These are phyloP conservation scores for Globisporangium mamillatum DNA, from an alignment of 352 stramenopile genomes.

Conservation along the genomic window DNA sequence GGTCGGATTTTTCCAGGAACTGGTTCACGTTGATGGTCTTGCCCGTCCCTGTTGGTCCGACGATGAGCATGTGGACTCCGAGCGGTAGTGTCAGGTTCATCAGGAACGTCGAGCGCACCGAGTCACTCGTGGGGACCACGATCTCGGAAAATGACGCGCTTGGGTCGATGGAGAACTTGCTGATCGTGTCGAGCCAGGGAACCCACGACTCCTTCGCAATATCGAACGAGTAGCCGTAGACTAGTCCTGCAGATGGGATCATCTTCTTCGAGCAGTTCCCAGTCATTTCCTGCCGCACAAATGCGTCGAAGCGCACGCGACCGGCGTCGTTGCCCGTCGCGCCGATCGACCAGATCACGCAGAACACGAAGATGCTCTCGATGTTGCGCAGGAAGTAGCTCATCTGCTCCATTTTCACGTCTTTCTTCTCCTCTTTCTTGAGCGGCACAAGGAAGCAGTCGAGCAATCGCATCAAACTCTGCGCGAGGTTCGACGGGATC, in stretches of 20 bases:
- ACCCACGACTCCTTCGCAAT: constrained; percentile 78
- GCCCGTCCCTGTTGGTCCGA: constrained; percentile 92
- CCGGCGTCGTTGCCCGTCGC: constrained; percentile 88
- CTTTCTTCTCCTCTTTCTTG: constrained; percentile 86
- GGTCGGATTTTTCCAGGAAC: constrained; percentile 85
- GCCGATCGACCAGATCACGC: constrained; percentile 90
- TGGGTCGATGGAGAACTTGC: constrained; percentile 66
- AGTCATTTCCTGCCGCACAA: constrained; percentile 80
- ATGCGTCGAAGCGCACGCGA: constrained; percentile 83
- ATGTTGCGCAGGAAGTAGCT: constrained; percentile 71
- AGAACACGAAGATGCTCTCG: constrained; percentile 91
- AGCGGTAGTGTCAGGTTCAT: constrained; percentile 84
- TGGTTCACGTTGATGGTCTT: constrained; percentile 95
- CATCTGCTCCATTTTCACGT: constrained; percentile 68
- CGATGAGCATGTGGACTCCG: constrained; percentile 90
- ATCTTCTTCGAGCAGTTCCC: constrained; percentile 49
- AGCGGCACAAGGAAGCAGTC: constrained; percentile 89
- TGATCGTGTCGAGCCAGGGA: constrained; percentile 90
- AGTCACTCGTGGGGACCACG: constrained; percentile 93
- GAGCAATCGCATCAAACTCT: constrained; percentile 89
- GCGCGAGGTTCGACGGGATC: constrained; percentile 88
- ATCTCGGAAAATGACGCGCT: constrained; percentile 88
- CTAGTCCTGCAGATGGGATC: constrained; percentile 54
- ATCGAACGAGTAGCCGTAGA: constrained; percentile 94
- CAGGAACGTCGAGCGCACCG: constrained; percentile 90